Percentiles rank a stretch among this genome's conserved stretches.
phyloP scores from a whole-genome alignment of 2,329 filamentous ascomycete genomes.

The Neurospora sp. region DNA sequence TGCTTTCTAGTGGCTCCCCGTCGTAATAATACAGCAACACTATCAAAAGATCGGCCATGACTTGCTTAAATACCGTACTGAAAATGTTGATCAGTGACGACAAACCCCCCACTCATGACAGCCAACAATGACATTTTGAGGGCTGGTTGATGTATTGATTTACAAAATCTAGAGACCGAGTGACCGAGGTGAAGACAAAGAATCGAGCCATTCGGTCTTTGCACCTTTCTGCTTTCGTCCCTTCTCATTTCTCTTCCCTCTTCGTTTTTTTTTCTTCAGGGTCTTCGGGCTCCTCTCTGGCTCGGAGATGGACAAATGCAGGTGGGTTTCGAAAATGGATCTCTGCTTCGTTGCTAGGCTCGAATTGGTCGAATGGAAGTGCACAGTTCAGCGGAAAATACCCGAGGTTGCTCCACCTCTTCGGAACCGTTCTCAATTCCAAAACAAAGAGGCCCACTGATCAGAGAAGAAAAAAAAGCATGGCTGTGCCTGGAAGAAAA shows the following conservation, averaged over 20 bases:
- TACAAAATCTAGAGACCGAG: not conserved
- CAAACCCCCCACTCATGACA: not conserved
- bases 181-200: not conserved
- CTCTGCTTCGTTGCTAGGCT: not conserved
- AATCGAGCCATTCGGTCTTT: not conserved
- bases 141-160: not conserved
- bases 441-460: not conserved
- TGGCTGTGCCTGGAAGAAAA: not conserved
- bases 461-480: not conserved
- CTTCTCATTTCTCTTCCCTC: not conserved
- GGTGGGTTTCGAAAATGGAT: not conserved
- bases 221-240: not conserved
- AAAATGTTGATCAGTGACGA: slow-evolving; percentile 5
- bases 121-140: not conserved
- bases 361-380: not conserved
- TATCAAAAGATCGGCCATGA: not conserved
- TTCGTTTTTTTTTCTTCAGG: not conserved
- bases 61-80: not conserved
- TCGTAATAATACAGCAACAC: not conserved
- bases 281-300: not conserved
- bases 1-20: not conserved
- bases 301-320: not conserved
- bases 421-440: not conserved
- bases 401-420: not conserved
- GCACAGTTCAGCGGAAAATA: not conserved